These are phyloP conservation scores for Nothophytophthora sp. DNA, from an alignment of 352 stramenopile species.

Conservation along the genomic window DNA sequence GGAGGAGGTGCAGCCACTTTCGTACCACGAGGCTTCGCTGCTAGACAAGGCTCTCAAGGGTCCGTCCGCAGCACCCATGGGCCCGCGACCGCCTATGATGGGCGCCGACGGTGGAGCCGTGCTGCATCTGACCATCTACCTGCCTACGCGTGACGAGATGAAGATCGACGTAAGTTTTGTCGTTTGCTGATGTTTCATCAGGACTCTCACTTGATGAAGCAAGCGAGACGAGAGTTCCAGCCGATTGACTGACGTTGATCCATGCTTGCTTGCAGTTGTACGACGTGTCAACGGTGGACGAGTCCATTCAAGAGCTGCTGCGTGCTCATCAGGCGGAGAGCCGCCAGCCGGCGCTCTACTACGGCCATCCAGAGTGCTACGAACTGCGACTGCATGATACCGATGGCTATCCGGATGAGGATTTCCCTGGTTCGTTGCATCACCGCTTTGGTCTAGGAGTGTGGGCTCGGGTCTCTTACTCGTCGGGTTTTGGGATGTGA, in stretches of 20 bases:
- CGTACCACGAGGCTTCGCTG: slow-evolving; percentile 67
- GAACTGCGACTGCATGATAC: slow-evolving; percentile 84
- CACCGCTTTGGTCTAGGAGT: neutral
- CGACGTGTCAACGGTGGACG: slow-evolving; percentile 85
- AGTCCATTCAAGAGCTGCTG: slow-evolving; percentile 86
- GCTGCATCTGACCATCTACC: slow-evolving; percentile 84
- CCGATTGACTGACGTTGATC: neutral
- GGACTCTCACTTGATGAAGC: too few species aligned
- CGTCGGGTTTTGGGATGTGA: neutral
- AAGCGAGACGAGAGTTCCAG: too few species aligned
- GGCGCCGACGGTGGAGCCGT: slow-evolving; percentile 63
- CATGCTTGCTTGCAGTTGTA: slow-evolving; percentile 63
- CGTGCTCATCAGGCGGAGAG: slow-evolving; percentile 67
- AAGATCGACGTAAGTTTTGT: slow-evolving; percentile 74
- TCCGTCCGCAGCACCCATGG: slow-evolving; percentile 35
- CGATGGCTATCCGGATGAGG: slow-evolving; percentile 84
- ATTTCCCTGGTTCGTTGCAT: slow-evolving; percentile 67
- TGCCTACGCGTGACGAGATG: slow-evolving; percentile 84
- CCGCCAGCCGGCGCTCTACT: slow-evolving; percentile 73
- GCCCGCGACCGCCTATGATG: slow-evolving; percentile 61
- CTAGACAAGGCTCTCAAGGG: slow-evolving; percentile 82
- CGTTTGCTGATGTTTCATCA: too few species aligned
- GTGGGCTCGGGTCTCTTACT: neutral
- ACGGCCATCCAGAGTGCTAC: slow-evolving; percentile 87
- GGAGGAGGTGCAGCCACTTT: slow-evolving; percentile 64